phyloP scores from a whole-genome alignment of 345 rosid genomes.

The Populus tremula region DNA sequence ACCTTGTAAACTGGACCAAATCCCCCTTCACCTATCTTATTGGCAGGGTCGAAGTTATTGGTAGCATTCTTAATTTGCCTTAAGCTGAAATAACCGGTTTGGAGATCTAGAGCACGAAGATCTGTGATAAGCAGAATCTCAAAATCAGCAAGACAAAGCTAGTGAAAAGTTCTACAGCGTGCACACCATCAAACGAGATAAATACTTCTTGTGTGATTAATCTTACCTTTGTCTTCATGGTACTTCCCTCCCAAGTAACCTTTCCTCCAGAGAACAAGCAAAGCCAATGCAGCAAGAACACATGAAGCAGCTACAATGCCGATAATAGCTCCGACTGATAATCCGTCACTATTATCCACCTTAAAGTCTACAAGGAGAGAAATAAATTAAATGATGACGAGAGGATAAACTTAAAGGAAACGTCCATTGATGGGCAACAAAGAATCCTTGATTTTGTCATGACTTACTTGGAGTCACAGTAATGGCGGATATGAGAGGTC shows the following conservation, averaged over 20 bases:
- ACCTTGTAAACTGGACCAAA: slow-evolving; percentile 96
- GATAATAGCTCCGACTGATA: slow-evolving; percentile 60
- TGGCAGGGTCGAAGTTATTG: slow-evolving; percentile 57
- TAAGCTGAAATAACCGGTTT: slow-evolving; percentile 71
- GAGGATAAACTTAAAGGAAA: no score
- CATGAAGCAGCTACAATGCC: slow-evolving; percentile 60
- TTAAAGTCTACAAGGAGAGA: slow-evolving; percentile 46
- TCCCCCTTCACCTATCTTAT: slow-evolving; percentile 94
- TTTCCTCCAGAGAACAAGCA: slow-evolving; percentile 38
- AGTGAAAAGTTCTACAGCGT: background rate
- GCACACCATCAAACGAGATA: background rate
- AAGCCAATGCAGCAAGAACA: slow-evolving; percentile 37
- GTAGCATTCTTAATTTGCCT: slow-evolving; percentile 76
- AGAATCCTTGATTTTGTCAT: background rate
- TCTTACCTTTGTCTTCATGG: slow-evolving; percentile 55
- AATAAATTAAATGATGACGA: background rate
- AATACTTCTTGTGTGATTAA: background rate
- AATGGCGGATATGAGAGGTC: slow-evolving; percentile 86
- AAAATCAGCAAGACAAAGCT: background rate
- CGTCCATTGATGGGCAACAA: background rate
- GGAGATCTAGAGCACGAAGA: slow-evolving; percentile 60
- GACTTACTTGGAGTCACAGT: slow-evolving; percentile 72
- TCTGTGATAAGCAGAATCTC: slow-evolving; percentile 30
- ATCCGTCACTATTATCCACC: slow-evolving; percentile 47
- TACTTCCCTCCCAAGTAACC: slow-evolving; percentile 59